Evolutionary conservation across 2,329 filamentous ascomycete genomes (phyloP).

Genomic region (Knufia fluminis): DNA sequence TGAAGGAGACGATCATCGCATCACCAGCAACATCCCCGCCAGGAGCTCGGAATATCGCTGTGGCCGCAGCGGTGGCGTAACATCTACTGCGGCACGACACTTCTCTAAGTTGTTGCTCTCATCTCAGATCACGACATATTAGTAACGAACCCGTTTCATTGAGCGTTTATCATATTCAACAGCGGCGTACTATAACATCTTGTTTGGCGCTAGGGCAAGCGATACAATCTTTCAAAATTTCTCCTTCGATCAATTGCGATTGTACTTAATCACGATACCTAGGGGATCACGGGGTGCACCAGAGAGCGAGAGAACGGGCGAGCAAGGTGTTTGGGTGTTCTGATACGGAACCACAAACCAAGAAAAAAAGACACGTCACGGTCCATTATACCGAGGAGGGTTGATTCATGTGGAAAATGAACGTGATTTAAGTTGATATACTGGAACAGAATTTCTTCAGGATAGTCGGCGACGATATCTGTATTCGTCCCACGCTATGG

Average conservation of each 20-base stretch:
- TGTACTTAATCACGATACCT: not conserved
- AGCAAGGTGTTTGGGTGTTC: too few species aligned
- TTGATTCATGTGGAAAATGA: too few species aligned
- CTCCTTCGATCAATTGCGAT: not conserved
- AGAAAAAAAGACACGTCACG: too few species aligned
- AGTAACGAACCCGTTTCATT: not conserved
- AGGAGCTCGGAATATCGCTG: not conserved
- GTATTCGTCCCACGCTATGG: too few species aligned
- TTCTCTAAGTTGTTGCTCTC: not conserved
- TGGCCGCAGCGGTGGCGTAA: not conserved
- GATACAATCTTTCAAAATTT: not conserved
- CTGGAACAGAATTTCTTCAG: too few species aligned
- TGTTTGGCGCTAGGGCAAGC: not conserved
- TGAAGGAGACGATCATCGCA: constrained; percentile 7
- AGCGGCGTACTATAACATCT: not conserved
- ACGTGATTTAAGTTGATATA: too few species aligned
- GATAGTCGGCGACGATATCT: too few species aligned
- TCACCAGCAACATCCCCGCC: not conserved
- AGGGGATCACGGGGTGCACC: too few species aligned
- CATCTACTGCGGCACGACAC: not conserved
- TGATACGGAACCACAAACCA: too few species aligned
- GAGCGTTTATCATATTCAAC: not conserved
- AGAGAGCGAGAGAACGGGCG: too few species aligned
- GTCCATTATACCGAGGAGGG: too few species aligned
- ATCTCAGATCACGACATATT: constrained; percentile 1